Conservation (phyloP, 768 basidiomycete genomes). For the Crepidotus variabilis region DNA sequence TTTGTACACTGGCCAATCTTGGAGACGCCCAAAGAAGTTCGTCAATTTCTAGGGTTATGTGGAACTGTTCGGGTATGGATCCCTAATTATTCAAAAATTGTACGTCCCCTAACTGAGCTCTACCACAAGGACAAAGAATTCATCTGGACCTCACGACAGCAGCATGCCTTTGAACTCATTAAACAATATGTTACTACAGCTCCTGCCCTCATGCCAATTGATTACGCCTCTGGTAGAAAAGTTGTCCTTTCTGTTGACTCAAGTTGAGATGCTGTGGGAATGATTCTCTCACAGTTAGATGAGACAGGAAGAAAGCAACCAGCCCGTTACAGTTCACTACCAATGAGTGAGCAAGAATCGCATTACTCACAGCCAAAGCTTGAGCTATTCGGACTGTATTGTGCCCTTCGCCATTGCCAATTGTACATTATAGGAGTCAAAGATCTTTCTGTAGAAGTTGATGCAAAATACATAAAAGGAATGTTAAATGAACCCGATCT, state of each 20-base stretch:
- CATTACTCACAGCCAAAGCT: constrained; percentile 35
- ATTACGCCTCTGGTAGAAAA: constrained; percentile 18
- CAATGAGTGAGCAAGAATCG: constrained; percentile 25
- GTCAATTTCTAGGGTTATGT: constrained; percentile 25
- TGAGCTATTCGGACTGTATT: constrained; percentile 33
- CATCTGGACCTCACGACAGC: constrained; percentile 21
- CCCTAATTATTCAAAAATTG: constrained; percentile 15
- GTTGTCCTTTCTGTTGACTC: constrained; percentile 32
- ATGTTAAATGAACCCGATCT: constrained; percentile 38
- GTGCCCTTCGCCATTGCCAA: constrained; percentile 13
- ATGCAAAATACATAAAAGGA: constrained; percentile 37
- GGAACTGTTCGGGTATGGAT: constrained; percentile 24
- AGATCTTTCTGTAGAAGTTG: constrained; percentile 30
- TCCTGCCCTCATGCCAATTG: constrained; percentile 22
- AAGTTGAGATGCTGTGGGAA: constrained; percentile 21
- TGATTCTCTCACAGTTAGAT: constrained; percentile 15
- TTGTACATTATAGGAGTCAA: constrained; percentile 15
- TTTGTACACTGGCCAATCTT: constrained; percentile 21
- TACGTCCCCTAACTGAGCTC: constrained; percentile 16
- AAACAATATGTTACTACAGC: constrained; percentile 20
- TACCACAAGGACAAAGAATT: constrained; percentile 22
- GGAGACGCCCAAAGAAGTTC: constrained; percentile 23
- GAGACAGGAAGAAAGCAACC: constrained; percentile 16
- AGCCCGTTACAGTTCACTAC: constrained; percentile 28
- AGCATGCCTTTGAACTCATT: constrained; percentile 14